Evolutionary conservation across 2,329 filamentous ascomycete genomes (phyloP).

Genomic region (Fusarium agapanthi): DNA sequence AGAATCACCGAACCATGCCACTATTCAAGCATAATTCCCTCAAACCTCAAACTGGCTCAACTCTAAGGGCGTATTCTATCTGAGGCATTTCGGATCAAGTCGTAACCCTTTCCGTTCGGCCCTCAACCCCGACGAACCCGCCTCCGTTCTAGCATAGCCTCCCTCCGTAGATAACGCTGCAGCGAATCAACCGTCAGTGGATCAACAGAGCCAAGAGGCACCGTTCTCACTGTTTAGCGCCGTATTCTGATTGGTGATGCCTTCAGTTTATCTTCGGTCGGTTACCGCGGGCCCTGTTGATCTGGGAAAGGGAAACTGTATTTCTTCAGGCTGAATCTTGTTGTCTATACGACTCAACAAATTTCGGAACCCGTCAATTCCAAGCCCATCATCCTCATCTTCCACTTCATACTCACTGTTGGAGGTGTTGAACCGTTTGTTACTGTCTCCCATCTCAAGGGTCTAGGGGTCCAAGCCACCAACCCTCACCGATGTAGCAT

Average conservation of each 20-base stretch:
- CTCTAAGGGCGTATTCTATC: not conserved
- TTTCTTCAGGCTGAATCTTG: constrained; percentile 22
- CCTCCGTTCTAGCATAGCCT: constrained; percentile 15
- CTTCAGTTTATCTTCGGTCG: constrained; percentile 18
- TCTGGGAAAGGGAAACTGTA: constrained; percentile 12
- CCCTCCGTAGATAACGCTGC: constrained; percentile 29
- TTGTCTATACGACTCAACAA: not conserved
- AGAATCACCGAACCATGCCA: constrained; percentile 29
- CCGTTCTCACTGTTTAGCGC: constrained; percentile 17
- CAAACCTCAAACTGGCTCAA: not conserved
- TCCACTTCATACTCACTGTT: not conserved
- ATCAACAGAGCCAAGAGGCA: not conserved
- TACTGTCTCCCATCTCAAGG: constrained; percentile 1
- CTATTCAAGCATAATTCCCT: constrained; percentile 13
- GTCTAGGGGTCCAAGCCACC: constrained; percentile 25
- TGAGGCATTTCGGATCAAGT: constrained; percentile 1
- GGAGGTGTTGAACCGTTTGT: constrained; percentile 5
- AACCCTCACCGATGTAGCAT: constrained; percentile 14
- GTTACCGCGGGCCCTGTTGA: constrained; percentile 32
- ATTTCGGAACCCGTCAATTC: not conserved
- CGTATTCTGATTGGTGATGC: constrained; percentile 31
- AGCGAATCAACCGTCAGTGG: constrained; percentile 9
- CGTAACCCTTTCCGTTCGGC: constrained; percentile 2
- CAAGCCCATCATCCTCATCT: not conserved
- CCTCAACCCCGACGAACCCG: constrained; percentile 19